Conservation (phyloP, 2,329 filamentous ascomycete genomes). For the Bretziella fagacearum region DNA sequence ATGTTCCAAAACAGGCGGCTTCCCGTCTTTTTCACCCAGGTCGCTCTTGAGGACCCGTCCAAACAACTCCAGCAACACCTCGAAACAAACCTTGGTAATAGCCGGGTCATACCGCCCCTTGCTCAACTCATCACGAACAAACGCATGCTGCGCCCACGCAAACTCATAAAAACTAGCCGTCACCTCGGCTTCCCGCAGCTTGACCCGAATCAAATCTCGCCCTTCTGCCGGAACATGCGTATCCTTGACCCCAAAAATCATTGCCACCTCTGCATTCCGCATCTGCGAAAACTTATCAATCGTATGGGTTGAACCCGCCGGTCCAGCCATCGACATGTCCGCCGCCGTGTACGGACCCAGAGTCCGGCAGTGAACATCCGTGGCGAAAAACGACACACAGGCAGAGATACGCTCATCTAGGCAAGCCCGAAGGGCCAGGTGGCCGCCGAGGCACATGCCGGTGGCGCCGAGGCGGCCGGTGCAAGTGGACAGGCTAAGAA, state of each 20-base stretch:
- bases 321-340: slow-evolving; percentile 23
- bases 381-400: slow-evolving; percentile 78
- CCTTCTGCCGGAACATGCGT: slow-evolving; percentile 75
- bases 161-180: slow-evolving; percentile 74
- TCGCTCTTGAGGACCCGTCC: slow-evolving; percentile 61
- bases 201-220: slow-evolving; percentile 66
- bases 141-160: slow-evolving; percentile 88
- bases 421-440: slow-evolving; percentile 49
- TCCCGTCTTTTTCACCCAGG: slow-evolving; percentile 50
- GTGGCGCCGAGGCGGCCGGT: slow-evolving; percentile 64
- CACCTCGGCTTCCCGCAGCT: slow-evolving; percentile 58
- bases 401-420: slow-evolving; percentile 63
- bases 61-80: slow-evolving; percentile 78
- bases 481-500: slow-evolving; percentile 58
- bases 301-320: slow-evolving; percentile 30
- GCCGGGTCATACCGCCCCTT: slow-evolving; percentile 90
- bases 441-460: slow-evolving; percentile 87
- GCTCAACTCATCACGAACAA: slow-evolving; percentile 80
- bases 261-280: slow-evolving; percentile 53
- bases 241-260: slow-evolving; percentile 87
- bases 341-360: slow-evolving; percentile 47
- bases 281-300: slow-evolving; percentile 44
- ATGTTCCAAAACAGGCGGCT: slow-evolving; percentile 48
- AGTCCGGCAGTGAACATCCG: slow-evolving; percentile 67
- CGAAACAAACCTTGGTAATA: slow-evolving; percentile 73